Evolutionary conservation across 805 yeast species (phyloP).

Genomic region (Wickerhamomyces alni): DNA sequence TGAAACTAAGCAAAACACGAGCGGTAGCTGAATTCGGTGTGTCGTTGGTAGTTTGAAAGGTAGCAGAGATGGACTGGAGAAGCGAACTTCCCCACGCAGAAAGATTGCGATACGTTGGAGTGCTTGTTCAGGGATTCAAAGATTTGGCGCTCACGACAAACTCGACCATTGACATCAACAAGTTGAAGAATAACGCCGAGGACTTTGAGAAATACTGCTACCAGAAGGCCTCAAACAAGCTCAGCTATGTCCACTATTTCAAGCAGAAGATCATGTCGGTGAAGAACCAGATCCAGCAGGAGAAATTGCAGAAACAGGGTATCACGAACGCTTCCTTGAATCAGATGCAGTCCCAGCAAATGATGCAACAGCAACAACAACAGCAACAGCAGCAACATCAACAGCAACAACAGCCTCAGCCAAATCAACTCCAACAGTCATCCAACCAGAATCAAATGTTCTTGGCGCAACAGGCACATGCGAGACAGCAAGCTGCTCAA

Average conservation of each 20-base stretch:
- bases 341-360: slow-evolving; percentile 22
- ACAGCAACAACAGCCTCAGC: slow-evolving; percentile 21
- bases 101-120: slow-evolving; percentile 18
- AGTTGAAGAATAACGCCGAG: slow-evolving; percentile 52
- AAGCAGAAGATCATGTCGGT: slow-evolving; percentile 22
- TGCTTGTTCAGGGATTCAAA: slow-evolving; percentile 17
- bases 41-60: too few relatives aligned
- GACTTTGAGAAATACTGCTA: slow-evolving; percentile 67
- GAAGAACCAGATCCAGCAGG: slow-evolving; percentile 17
- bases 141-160: slow-evolving; percentile 17
- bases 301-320: slow-evolving; percentile 29
- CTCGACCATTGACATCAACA: slow-evolving; percentile 28
- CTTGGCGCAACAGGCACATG: slow-evolving; percentile 44
- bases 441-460: slow-evolving; percentile 28
- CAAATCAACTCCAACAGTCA: slow-evolving; percentile 19
- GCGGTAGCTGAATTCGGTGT: too few relatives aligned
- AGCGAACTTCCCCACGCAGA: slow-evolving; percentile 17
- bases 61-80: slow-evolving; percentile 22
- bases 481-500: slow-evolving; percentile 42
- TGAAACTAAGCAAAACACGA: too few relatives aligned
- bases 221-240: slow-evolving; percentile 49
- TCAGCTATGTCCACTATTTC: slow-evolving; percentile 48
- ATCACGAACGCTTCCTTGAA: slow-evolving; percentile 14
- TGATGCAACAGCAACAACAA: slow-evolving; percentile 12
- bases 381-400: too few relatives aligned